phyloP scores from a whole-genome alignment of 768 basidiomycete genomes.

The Mycena maculata region DNA sequence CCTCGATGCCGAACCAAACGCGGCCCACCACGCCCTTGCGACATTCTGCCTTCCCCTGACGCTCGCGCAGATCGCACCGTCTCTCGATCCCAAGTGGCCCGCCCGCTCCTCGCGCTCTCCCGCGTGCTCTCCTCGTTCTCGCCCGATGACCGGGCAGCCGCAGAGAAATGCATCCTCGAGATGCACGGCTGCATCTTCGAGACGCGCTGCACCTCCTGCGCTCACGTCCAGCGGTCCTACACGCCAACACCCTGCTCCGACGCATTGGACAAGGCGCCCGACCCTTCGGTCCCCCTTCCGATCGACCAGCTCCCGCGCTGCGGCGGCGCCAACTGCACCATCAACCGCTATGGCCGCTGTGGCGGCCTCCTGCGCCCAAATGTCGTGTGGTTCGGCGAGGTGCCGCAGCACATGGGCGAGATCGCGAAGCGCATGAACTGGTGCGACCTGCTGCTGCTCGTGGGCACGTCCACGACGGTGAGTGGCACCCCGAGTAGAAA shows the following conservation, averaged over 20 bases:
- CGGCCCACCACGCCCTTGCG: constrained; percentile 55
- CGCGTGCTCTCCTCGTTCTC: constrained; percentile 43
- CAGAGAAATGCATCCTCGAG: constrained; percentile 43
- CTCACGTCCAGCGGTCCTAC: constrained; percentile 38
- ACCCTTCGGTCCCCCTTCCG: constrained; percentile 35
- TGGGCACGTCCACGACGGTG: constrained; percentile 53
- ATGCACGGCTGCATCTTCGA: constrained; percentile 61
- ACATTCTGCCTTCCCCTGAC: constrained; percentile 43
- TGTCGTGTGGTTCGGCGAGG: constrained; percentile 57
- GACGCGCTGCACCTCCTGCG: constrained; percentile 49
- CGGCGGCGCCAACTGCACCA: constrained; percentile 12
- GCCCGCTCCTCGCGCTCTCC: constrained; percentile 45
- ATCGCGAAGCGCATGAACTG: constrained; percentile 42
- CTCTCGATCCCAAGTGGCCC: constrained; percentile 28
- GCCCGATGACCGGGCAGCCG: constrained; percentile 22
- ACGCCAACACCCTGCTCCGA: constrained; percentile 39
- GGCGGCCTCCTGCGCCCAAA: constrained; percentile 48
- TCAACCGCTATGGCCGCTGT: constrained; percentile 37
- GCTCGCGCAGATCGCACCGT: constrained; percentile 42
- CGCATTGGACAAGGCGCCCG: constrained; percentile 39
- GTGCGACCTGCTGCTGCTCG: constrained; percentile 49
- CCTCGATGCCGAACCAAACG: constrained; percentile 51
- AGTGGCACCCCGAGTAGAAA: not conserved
- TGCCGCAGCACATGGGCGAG: constrained; percentile 40
- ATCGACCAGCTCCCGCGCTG: constrained; percentile 45